Percentiles rank a stretch among this genome's conserved stretches.
These are phyloP conservation scores for Microcyclospora pomicola DNA, from an alignment of 2,329 filamentous ascomycete species.

Conservation along the genomic window DNA sequence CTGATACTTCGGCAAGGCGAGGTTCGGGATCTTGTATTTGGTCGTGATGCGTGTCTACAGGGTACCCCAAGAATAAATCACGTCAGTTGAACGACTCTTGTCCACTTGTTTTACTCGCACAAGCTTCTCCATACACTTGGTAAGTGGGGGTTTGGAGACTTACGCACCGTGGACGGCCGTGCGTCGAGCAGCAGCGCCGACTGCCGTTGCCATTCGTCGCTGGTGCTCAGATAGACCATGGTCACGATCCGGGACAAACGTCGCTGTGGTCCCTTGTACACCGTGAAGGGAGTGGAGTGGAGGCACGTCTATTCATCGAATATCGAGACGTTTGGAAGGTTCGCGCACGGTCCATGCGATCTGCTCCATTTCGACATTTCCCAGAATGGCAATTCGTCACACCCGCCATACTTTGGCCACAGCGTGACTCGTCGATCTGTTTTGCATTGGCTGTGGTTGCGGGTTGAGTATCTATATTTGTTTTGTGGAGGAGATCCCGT, in stretches of 20 bases:
- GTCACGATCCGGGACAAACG: slow-evolving; percentile 1
- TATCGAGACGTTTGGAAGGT: no score
- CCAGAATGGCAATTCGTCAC: no score
- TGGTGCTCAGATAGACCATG: slow-evolving; percentile 71
- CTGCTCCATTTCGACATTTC: no score
- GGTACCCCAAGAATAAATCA: not conserved
- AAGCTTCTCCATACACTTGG: not conserved
- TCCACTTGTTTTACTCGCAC: not conserved
- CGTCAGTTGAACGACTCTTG: not conserved
- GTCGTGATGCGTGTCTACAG: slow-evolving; percentile 76
- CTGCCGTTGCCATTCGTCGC: slow-evolving; percentile 83
- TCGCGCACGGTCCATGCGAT: no score
- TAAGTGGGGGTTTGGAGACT: slow-evolving; percentile 3
- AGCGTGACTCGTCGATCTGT: no score
- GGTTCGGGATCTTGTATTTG: slow-evolving; percentile 59
- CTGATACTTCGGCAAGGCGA: slow-evolving; percentile 20
- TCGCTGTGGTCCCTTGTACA: not conserved
- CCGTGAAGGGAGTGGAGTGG: no score
- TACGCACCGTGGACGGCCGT: slow-evolving; percentile 63
- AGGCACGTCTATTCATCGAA: no score
- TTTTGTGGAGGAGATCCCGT: no score
- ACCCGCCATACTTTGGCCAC: no score
- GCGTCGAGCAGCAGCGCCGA: slow-evolving; percentile 76
- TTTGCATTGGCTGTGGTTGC: no score
- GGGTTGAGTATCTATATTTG: no score